Evolutionary conservation across 2,329 filamentous ascomycete species (phyloP).

Genomic region (Tolypocladium tropicale): DNA sequence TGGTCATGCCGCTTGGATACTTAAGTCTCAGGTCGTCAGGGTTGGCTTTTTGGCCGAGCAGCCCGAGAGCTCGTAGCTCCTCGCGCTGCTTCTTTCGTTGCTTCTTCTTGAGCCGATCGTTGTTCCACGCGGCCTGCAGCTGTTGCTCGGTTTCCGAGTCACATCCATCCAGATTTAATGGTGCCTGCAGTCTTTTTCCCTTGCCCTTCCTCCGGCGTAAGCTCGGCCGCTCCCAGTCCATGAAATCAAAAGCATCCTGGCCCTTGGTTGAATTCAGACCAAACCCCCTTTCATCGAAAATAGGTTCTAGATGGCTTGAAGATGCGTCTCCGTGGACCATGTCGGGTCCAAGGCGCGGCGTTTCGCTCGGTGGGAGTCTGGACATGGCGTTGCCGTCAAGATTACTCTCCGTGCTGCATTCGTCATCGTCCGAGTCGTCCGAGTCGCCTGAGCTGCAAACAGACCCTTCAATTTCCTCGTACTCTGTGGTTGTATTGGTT

Average conservation of each 20-base stretch:
- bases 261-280: constrained; percentile 7
- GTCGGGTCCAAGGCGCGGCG: too few species aligned
- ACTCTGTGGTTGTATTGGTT: not conserved
- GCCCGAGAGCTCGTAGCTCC: constrained; percentile 52
- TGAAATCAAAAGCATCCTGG: constrained; percentile 68
- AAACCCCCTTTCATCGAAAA: not conserved
- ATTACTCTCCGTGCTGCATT: not conserved
- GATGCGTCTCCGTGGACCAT: too few species aligned
- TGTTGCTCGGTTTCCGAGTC: constrained; percentile 58
- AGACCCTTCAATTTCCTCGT: not conserved
- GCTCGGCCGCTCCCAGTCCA: constrained; percentile 69
- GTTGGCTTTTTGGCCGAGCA: constrained; percentile 50
- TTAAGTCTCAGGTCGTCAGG: constrained; percentile 54
- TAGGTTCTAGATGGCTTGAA: not conserved
- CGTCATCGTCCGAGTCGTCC: not conserved
- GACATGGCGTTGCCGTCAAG: not conserved
- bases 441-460: not conserved
- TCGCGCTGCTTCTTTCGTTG: constrained; percentile 61
- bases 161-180: constrained; percentile 40
- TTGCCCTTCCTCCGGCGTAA: constrained; percentile 53
- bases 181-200: constrained; percentile 49
- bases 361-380: not conserved
- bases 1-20: constrained; percentile 61
- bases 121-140: constrained; percentile 51
- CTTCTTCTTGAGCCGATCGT: constrained; percentile 62